Conservation (phyloP, 2,329 filamentous ascomycete genomes). For the Ambrosiella beaveri region DNA sequence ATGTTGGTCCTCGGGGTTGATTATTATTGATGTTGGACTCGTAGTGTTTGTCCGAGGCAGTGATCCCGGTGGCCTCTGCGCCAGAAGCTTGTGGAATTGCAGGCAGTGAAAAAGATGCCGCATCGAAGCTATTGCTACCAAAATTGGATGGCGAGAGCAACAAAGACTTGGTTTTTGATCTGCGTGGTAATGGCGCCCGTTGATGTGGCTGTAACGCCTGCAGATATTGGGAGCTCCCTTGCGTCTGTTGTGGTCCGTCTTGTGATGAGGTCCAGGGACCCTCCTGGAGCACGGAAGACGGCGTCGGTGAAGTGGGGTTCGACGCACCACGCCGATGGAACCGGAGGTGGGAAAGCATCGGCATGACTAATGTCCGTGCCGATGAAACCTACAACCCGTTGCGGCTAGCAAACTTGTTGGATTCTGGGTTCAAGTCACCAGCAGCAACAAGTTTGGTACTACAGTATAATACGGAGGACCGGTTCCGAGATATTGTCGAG, state of each 20-base stretch:
- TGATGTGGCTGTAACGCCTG: constrained; percentile 4
- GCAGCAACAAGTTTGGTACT: too few species aligned
- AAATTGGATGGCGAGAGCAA: constrained; percentile 14
- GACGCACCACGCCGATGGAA: constrained; percentile 41
- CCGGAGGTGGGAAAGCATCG: constrained; percentile 37
- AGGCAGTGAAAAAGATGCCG: constrained; percentile 14
- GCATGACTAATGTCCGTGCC: background rate
- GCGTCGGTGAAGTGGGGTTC: constrained; percentile 34
- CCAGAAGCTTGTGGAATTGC: constrained; percentile 10
- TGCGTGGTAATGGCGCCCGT: constrained; percentile 7
- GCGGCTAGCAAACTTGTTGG: too few species aligned
- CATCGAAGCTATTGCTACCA: constrained; percentile 14
- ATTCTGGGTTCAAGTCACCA: too few species aligned
- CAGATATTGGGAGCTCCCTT: constrained; percentile 8
- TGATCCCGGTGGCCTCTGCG: background rate
- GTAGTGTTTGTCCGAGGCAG: constrained; percentile 6
- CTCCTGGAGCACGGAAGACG: constrained; percentile 18
- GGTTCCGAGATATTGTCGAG: background rate
- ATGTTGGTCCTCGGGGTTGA: constrained; percentile 16
- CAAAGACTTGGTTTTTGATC: constrained; percentile 12
- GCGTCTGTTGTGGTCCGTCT: background rate
- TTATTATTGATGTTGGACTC: constrained; percentile 13
- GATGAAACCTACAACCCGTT: too few species aligned
- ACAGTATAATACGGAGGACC: background rate
- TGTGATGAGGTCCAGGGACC: constrained; percentile 1